Conservation (phyloP, 257 asterid genomes). For the Osmanthus fragrans region DNA sequence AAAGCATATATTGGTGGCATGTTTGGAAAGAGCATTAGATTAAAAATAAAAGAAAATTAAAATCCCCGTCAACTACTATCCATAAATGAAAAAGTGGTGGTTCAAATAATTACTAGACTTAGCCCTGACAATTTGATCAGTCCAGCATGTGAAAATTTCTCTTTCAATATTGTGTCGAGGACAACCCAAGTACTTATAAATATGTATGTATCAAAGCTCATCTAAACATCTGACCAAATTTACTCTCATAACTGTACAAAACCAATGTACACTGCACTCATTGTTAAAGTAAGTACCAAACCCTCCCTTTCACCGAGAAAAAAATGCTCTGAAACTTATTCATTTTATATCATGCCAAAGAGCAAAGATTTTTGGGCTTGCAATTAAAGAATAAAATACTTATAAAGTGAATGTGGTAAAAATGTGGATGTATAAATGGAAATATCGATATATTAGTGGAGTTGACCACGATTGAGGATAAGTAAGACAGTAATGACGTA, state of each 20-base stretch:
- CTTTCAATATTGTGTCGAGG: constrained; percentile 5
- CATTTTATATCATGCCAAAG: not conserved
- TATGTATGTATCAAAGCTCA: constrained; percentile 25
- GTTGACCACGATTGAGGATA: too few relatives aligned
- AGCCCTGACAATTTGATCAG: constrained; percentile 18
- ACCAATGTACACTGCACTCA: not conserved
- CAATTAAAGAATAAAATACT: not conserved
- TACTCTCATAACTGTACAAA: not conserved
- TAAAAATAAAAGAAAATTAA: too few relatives aligned
- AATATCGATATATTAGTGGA: too few relatives aligned
- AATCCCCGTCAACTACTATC: constrained; percentile 6
- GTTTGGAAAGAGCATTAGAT: too few relatives aligned
- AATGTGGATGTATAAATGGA: constrained; percentile 6
- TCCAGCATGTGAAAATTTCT: constrained; percentile 30
- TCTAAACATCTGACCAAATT: constrained; percentile 18
- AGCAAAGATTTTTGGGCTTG: not conserved
- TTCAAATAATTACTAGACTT: not conserved
- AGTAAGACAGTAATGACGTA: not conserved
- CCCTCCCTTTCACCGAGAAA: not conserved
- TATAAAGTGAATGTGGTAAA: not conserved
- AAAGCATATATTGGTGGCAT: too few relatives aligned
- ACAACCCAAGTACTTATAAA: constrained; percentile 36
- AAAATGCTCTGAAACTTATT: constrained; percentile 23
- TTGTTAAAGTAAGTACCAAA: not conserved
- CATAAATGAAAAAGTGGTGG: constrained; percentile 8